Percentiles rank a stretch among this genome's conserved stretches.
Conservation (phyloP, 495 filamentous ascomycete species). For the Echria macrotheca region DNA sequence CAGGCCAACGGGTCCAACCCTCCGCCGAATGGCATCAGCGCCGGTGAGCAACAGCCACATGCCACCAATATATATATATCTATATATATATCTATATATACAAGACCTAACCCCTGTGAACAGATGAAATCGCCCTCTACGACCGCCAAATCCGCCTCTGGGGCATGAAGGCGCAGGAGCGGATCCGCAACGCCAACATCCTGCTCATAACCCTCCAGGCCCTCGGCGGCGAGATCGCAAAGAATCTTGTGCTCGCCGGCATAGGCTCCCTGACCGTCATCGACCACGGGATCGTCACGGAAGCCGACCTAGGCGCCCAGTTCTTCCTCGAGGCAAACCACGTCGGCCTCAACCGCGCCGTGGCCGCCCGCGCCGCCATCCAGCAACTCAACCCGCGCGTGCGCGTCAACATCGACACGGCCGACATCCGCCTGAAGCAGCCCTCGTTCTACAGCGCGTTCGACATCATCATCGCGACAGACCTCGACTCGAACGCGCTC, state of each 20-base stretch:
- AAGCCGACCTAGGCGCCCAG: constrained; percentile 79
- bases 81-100: too few relatives aligned
- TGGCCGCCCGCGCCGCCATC: constrained; percentile 72
- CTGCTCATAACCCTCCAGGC: constrained; percentile 83
- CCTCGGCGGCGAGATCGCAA: constrained; percentile 91
- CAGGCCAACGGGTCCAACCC: constrained; percentile 12
- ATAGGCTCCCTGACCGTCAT: constrained; percentile 87
- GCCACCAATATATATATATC: too few relatives aligned
- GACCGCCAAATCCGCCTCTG: constrained; percentile 98
- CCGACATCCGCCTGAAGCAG: constrained; percentile 56
- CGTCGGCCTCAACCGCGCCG: constrained; percentile 78
- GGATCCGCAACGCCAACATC: constrained; percentile 84
- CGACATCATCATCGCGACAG: constrained; percentile 87
- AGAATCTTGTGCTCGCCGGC: constrained; percentile 94
- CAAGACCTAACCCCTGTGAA: too few relatives aligned
- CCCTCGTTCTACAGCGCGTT: constrained; percentile 70
- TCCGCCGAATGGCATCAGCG: constrained; percentile 26
- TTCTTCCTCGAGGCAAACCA: constrained; percentile 75
- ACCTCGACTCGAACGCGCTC: constrained; percentile 67
- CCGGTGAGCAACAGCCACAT: constrained; percentile 27
- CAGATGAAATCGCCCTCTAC: constrained; percentile 96
- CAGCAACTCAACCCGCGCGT: constrained; percentile 89
- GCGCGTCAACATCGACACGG: constrained; percentile 61
- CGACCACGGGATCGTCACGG: constrained; percentile 70
- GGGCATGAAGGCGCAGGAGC: constrained; percentile 89